These are phyloP conservation scores for Amylocarpus encephaloides DNA, from an alignment of 2,329 filamentous ascomycete genomes.

Conservation along the genomic window DNA sequence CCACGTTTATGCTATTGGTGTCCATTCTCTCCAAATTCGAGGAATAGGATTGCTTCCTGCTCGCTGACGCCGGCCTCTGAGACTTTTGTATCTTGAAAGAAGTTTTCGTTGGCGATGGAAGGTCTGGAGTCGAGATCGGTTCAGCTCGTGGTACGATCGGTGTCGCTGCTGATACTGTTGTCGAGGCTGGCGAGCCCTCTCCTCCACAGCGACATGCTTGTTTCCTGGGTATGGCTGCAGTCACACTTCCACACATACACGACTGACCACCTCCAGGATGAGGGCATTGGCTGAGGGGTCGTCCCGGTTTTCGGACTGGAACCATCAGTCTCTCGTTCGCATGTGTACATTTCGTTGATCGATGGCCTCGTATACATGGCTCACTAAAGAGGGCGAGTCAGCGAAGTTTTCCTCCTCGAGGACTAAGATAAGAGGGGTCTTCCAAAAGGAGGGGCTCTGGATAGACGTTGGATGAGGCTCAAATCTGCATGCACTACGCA, in stretches of 20 bases:
- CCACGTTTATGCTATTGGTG: constrained; percentile 44
- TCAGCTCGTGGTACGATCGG: constrained; percentile 1
- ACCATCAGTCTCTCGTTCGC: constrained; percentile 61
- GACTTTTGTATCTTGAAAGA: constrained; percentile 28
- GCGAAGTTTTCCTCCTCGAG: constrained; percentile 3
- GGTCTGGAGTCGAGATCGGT: constrained; percentile 27
- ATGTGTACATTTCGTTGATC: constrained; percentile 69
- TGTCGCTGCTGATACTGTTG: constrained; percentile 3
- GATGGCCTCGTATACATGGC: constrained; percentile 70
- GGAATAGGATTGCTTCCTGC: constrained; percentile 42
- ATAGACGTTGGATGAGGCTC: constrained; percentile 13
- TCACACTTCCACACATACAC: constrained; percentile 57
- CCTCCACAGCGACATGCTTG: constrained; percentile 49
- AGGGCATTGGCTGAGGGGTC: constrained; percentile 63
- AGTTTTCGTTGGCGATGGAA: constrained; percentile 32
- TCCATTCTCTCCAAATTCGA: constrained; percentile 47
- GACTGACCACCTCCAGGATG: constrained; percentile 43
- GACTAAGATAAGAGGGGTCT: background rate
- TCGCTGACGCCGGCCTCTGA: constrained; percentile 18
- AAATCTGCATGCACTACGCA: constrained; percentile 2
- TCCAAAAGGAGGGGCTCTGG: background rate
- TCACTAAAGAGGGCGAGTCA: constrained; percentile 41
- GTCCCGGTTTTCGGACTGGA: constrained; percentile 64
- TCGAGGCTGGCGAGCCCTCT: constrained; percentile 16
- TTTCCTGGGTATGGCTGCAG: constrained; percentile 55